Percentiles rank a stretch among this genome's conserved stretches.
These are phyloP conservation scores for Cystobasidium sp. DNA, from an alignment of 1,284 basidiomycete species.

Conservation along the genomic window DNA sequence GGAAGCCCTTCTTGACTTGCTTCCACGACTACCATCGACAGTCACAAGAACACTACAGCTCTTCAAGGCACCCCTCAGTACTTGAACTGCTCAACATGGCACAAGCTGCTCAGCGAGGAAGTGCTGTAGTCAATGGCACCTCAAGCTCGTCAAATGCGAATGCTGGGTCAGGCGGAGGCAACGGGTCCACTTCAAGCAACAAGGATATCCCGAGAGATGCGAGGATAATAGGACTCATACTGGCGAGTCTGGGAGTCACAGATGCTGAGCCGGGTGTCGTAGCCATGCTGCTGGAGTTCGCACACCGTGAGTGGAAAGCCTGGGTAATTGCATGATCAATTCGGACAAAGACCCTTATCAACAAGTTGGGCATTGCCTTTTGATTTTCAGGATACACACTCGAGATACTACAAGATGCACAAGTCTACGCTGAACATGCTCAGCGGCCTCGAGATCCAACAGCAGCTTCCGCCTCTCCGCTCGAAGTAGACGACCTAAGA, in stretches of 20 bases:
- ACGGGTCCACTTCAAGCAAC: constrained; percentile 3
- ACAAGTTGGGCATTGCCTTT: background rate
- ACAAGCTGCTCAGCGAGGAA: constrained; percentile 15
- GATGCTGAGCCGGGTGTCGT: constrained; percentile 93
- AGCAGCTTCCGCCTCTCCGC: constrained; percentile 45
- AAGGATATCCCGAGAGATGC: constrained; percentile 73
- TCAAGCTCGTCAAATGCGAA: background rate
- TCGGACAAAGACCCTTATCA: too few species aligned
- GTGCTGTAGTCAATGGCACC: background rate
- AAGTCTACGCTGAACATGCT: constrained; percentile 92
- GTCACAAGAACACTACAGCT: background rate
- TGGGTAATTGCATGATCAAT: too few species aligned
- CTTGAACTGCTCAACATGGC: constrained; percentile 11
- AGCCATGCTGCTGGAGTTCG: constrained; percentile 93
- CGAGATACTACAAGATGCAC: constrained; percentile 86
- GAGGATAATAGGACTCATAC: constrained; percentile 85
- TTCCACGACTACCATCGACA: background rate
- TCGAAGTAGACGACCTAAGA: constrained; percentile 88
- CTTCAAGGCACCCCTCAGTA: background rate
- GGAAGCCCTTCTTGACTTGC: background rate
- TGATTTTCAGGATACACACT: constrained; percentile 72
- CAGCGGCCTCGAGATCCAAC: constrained; percentile 24
- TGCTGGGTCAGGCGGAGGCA: constrained; percentile 22
- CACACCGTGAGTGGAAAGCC: constrained; percentile 67
- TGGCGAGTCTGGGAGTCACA: constrained; percentile 91